Base-by-base conservation (phyloP, 2,329 filamentous ascomycete species). In the Nemania bipapillata region DNA sequence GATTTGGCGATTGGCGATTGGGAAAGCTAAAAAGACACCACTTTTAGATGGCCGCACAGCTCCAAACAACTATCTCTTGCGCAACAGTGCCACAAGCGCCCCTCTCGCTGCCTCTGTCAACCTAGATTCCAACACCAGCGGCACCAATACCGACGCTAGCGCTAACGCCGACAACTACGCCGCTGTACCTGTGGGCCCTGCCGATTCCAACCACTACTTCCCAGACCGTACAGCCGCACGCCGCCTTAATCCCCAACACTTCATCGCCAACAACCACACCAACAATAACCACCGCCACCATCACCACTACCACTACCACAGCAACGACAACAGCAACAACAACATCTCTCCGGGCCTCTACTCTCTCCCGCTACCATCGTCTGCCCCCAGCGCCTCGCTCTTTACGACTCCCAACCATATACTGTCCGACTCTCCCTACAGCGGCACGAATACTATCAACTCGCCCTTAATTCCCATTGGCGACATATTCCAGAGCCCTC, bases 31-130 rank as follows among this genome's bases (percentile, higher is more conserved):
- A 62, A 62, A 55, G 55, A 28, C 59, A 54, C 53, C 57, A 47
- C 40, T 49, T 63, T 64, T 63, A 70, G 65, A 65, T 53, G 61
- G 57, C 57, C 61, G 35, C 47, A 47, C 59, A 52, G 57, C n/a
- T 42, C 61, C 61, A n/a, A 47, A 63, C 37, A 7, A 50, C 37
- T 45, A 35, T 55, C 12, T 37, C n/a, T 15, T 50, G 11, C 47
- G 1, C 1, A 45, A 30, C 28, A 4, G 30, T 28, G 24, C 17
- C 37, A 37, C n/a, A n/a, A n/a, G n/a, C n/a, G n/a, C 24, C 52
- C 8, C n/a, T 40, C 49, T 11, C 11, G 26, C 8, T 32, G 42
- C 26, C 37, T 9, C 15, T 30, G 24, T n/a, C n/a, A n/a, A n/a
- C n/a, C n/a, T n/a, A n/a, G n/a, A n/a, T n/a, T n/a, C n/a, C n/a